Conservation (phyloP, 1,284 basidiomycete species). For the Hortiboletus rubellus region DNA sequence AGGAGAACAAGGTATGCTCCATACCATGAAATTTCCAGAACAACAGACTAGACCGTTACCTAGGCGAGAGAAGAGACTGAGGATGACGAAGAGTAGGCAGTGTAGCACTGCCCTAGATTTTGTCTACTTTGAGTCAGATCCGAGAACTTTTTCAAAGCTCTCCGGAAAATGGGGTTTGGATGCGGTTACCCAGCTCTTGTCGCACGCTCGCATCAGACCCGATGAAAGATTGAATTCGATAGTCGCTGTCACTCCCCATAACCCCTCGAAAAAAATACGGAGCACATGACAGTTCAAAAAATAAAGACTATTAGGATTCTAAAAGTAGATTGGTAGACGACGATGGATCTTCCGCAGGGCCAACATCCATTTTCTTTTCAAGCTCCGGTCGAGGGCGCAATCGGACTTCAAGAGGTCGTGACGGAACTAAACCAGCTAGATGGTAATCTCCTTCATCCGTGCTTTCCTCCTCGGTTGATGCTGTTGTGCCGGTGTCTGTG, state of each 20-base stretch:
- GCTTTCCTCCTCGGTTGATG: conserved; percentile 23
- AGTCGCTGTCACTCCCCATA: conserved; percentile 2
- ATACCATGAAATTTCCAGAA: not conserved
- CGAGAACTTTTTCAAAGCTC: not conserved
- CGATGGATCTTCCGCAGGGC: conserved; percentile 7
- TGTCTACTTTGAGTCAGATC: not conserved
- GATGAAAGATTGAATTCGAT: not conserved
- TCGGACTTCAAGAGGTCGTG: conserved; percentile 28
- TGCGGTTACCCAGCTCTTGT: not conserved
- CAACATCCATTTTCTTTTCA: conserved; percentile 26
- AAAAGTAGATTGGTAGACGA: conserved; percentile 7
- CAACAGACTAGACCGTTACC: conserved; percentile 3
- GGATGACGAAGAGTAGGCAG: conserved; percentile 25
- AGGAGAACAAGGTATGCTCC: conserved; percentile 64
- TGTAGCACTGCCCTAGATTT: conserved; percentile 11
- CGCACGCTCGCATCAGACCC: not conserved
- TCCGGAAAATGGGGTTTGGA: conserved; percentile 6
- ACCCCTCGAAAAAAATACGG: not conserved
- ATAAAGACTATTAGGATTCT: conserved; percentile 6
- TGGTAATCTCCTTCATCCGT: conserved; percentile 23
- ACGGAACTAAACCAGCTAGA: conserved; percentile 13
- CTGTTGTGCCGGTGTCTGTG: not conserved
- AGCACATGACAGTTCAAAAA: not conserved
- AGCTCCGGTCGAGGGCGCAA: conserved; percentile 41
- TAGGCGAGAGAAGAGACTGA: conserved; percentile 35